A percentile compares a stretch with the other conserved stretches of the same genome.
phyloP scores from a whole-genome alignment of 2,329 filamentous ascomycete genomes.

The Aspergillus eucalypticola region DNA sequence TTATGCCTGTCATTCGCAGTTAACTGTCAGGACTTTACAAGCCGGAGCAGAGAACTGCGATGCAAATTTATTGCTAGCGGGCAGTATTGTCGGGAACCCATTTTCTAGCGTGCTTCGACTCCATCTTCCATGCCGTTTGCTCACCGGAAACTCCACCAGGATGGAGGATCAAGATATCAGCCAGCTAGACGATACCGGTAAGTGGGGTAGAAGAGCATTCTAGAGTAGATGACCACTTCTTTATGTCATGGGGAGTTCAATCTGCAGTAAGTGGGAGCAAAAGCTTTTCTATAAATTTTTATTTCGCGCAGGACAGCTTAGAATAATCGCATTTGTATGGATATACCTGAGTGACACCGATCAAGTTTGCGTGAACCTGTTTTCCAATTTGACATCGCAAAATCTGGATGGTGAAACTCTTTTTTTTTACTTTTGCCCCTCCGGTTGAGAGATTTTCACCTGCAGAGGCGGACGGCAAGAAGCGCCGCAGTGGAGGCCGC shows the following conservation, averaged over 20 bases:
- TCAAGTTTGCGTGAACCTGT: background rate
- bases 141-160: constrained; percentile 13
- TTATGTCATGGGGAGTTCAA: background rate
- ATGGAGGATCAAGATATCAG: constrained; percentile 1
- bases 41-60: background rate
- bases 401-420: constrained; percentile 3
- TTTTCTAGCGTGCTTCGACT: constrained; percentile 27
- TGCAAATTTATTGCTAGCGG: constrained; percentile 5
- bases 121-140: constrained; percentile 18
- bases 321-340: background rate
- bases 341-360: background rate
- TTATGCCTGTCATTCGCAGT: background rate
- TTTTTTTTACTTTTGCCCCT: constrained; percentile 4
- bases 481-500: constrained; percentile 15
- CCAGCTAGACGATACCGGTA: constrained; percentile 5
- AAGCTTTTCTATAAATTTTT: background rate
- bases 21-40: background rate
- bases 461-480: constrained; percentile 9
- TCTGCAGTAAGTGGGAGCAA: background rate
- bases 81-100: constrained; percentile 10
- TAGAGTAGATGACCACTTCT: background rate
- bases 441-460: constrained; percentile 13
- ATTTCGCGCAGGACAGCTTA: background rate
- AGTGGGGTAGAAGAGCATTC: constrained; percentile 3
- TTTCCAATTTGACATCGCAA: background rate